phyloP scores from a whole-genome alignment of 495 filamentous ascomycete species.

The Penicillium simplicissimum region DNA sequence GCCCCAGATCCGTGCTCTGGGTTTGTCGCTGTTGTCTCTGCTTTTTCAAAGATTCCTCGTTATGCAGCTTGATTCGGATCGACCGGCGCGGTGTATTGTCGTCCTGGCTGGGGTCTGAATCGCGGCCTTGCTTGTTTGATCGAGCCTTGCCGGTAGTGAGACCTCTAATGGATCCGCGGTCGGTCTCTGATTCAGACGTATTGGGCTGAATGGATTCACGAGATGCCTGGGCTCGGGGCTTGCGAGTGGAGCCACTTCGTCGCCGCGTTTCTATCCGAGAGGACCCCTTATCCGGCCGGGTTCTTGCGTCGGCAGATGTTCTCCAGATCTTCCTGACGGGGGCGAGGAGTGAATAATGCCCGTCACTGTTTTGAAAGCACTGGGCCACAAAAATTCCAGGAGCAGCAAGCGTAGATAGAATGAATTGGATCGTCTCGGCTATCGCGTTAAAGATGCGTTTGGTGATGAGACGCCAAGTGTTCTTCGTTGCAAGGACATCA shows the following conservation, averaged over 20 bases:
- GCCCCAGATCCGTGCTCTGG: conserved; percentile 36
- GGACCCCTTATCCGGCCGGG: conserved; percentile 32
- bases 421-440: conserved; percentile 67
- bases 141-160: conserved; percentile 31
- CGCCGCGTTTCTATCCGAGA: conserved; percentile 31
- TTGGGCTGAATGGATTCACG: conserved; percentile 44
- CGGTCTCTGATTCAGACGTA: conserved; percentile 52
- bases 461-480: conserved; percentile 41
- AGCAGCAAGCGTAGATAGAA: conserved; percentile 73
- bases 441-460: conserved; percentile 54
- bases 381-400: conserved; percentile 80
- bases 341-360: conserved; percentile 69
- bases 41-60: conserved; percentile 63
- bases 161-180: conserved; percentile 30
- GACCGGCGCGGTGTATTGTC: conserved; percentile 72
- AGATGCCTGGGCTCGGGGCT: conserved; percentile 37
- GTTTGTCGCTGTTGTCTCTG: conserved; percentile 53
- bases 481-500: conserved; percentile 62
- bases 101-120: conserved; percentile 48
- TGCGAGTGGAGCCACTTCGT: conserved; percentile 39
- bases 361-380: conserved; percentile 77
- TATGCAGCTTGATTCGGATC: conserved; percentile 87
- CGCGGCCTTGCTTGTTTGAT: conserved; percentile 53
- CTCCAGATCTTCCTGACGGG: conserved; percentile 62
- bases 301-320: conserved; percentile 27